A percentile compares a stretch with the other conserved stretches of the same genome.
These are phyloP conservation scores for Niebla homalea DNA, from an alignment of 495 filamentous ascomycete genomes.

Conservation along the genomic window DNA sequence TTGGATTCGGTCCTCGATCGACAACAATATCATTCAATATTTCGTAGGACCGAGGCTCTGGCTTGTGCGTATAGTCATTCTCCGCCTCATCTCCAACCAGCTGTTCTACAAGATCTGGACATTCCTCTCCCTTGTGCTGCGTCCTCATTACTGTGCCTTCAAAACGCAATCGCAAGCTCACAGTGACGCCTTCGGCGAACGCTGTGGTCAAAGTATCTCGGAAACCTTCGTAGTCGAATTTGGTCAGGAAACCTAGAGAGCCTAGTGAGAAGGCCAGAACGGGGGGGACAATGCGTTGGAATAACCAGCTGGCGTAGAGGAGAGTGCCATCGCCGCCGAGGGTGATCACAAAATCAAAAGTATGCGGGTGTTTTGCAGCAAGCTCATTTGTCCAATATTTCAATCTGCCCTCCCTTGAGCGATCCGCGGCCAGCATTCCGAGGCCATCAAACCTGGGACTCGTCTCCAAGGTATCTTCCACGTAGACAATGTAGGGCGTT, in stretches of 20 bases:
- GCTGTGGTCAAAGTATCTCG: constrained; percentile 54
- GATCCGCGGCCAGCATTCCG: constrained; percentile 44
- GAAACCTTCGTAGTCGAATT: constrained; percentile 78
- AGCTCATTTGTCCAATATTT: constrained; percentile 75
- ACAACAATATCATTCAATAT: constrained; percentile 90
- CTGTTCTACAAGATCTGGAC: constrained; percentile 73
- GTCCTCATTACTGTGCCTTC: constrained; percentile 92
- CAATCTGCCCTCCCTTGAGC: constrained; percentile 44
- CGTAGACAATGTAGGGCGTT: constrained; percentile 58
- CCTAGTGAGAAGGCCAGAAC: constrained; percentile 85
- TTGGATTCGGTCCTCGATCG: constrained; percentile 81
- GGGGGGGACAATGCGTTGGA: constrained; percentile 91
- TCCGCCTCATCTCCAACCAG: constrained; percentile 72
- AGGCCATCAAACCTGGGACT: constrained; percentile 58
- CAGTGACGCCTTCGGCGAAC: constrained; percentile 71
- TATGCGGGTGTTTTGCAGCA: constrained; percentile 63
- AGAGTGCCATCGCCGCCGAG: constrained; percentile 97
- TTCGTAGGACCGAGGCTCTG: constrained; percentile 59
- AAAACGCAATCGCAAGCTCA: constrained; percentile 79
- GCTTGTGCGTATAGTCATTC: constrained; percentile 65
- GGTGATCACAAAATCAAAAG: constrained; percentile 87
- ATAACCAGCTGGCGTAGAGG: constrained; percentile 89
- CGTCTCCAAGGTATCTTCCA: constrained; percentile 59
- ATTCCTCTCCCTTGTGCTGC: constrained; percentile 28
- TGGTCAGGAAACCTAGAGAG: constrained; percentile 88